Evolutionary conservation across 148 eudicot species (phyloP).

Genomic region (Camellia granthamiana): DNA sequence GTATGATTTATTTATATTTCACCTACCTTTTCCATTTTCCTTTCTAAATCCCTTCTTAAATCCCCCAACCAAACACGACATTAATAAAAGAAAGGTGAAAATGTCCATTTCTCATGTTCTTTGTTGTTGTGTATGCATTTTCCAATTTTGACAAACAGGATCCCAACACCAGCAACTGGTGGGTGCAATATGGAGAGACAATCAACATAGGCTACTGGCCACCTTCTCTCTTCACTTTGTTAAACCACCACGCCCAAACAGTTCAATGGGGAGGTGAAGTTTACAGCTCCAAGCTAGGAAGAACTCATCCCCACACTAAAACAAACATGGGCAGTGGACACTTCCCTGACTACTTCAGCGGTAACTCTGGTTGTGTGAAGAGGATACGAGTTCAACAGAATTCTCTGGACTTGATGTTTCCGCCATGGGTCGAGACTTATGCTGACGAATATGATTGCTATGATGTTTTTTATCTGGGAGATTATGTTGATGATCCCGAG

Average conservation of each 20-base stretch:
- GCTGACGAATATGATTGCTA: conserved; percentile 52
- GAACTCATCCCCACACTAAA: conserved; percentile 45
- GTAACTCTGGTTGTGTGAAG: conserved; percentile 29
- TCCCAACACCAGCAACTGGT: conserved; percentile 45
- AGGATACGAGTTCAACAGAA: conserved; percentile 36
- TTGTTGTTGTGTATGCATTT: too few relatives aligned
- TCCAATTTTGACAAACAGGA: conserved; percentile 28
- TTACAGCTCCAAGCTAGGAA: conserved; percentile 46
- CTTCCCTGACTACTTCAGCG: conserved; percentile 14
- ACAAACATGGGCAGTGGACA: conserved; percentile 62
- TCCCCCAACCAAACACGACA: too few relatives aligned
- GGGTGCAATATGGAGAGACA: conserved; percentile 42
- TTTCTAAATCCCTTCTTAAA: too few relatives aligned
- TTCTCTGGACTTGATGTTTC: conserved; percentile 28
- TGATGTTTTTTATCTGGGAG: conserved; percentile 15
- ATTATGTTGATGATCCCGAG: conserved; percentile 57
- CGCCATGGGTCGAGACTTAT: conserved; percentile 31
- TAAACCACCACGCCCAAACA: conserved; percentile 25
- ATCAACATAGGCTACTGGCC: conserved; percentile 71
- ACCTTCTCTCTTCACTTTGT: conserved; percentile 16
- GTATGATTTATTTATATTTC: too few relatives aligned
- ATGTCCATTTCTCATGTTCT: too few relatives aligned
- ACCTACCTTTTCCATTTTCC: too few relatives aligned
- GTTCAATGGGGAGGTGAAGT: conserved; percentile 75
- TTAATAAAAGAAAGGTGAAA: too few relatives aligned